Evolutionary conservation across 495 filamentous ascomycete species (phyloP), one percentile per base, ranked within the genome.

Genomic region (Endocarpon pusillum): DNA sequence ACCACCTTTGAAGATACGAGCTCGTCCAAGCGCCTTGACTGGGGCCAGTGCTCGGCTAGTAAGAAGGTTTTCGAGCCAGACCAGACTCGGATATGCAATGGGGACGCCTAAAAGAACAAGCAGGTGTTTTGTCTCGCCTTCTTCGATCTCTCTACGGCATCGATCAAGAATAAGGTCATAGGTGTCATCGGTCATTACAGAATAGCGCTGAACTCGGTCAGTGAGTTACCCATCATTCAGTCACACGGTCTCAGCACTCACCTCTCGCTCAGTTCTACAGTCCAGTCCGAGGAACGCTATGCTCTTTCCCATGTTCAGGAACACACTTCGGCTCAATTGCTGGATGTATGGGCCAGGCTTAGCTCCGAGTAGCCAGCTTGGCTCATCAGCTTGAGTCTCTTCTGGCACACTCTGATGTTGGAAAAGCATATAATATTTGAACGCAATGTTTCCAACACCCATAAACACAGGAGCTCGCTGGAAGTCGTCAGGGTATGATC

Each of bases 401-500:
- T 77, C 71, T 0, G 67, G 62, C 15, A 87, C 61, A 44, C 75
- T 89, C 52, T 97, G 89, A 46, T 97, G 89, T 53, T 97, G 89
- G 59, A 96, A 97, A 4, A 97, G 66, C 72, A 97, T 73, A 47
- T 97, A 97, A 47, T 94, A 94, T 50, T 96, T 97, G 64, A 87
- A 94, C 1, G 87, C 89, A 31, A 94, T 71, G 31, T 75, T 75
- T 7, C 89, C 89, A 24, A 97, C 53, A 3, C 89, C 89, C 2
- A 73, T 77, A 44, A 97, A 91, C 10, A 96, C 81, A 12, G 78
- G 73, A n/a, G 78, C 81, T 37, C 71, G 65, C 81, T 94, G 96
- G 45, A 92, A 89, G 44, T 85, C 70, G 39, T 92, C 69, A 1
- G 86, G 73, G 47, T 97, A 97, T 0, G 84, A 92, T 4, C 91